Evolutionary conservation across 306 rosid species (phyloP).

Genomic region (Hylodesmum podocarpum): DNA sequence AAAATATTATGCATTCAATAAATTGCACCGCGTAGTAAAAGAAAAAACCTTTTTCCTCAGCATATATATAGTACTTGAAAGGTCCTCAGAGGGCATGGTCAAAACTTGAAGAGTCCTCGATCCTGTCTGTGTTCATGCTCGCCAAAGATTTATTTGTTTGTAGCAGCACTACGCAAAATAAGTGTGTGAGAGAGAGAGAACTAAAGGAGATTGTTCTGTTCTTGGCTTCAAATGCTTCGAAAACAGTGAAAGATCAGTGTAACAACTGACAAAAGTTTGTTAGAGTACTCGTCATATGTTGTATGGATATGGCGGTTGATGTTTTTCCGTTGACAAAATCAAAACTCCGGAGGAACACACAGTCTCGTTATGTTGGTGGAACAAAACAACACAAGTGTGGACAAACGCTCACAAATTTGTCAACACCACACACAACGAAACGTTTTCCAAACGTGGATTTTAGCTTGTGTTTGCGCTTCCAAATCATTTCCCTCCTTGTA

Average conservation of each 20-base stretch:
- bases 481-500: conserved; percentile 41
- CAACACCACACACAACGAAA: conserved; percentile 3
- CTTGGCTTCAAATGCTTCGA: conserved; percentile 36
- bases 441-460: conserved; percentile 50
- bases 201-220: conserved; percentile 27
- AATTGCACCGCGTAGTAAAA: too few relatives aligned
- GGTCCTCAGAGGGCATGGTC: neutral
- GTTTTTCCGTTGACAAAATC: conserved; percentile 36
- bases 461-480: conserved; percentile 35
- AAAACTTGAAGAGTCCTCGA: neutral
- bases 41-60: neutral
- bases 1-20: too few relatives aligned
- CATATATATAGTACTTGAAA: neutral
- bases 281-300: conserved; percentile 9
- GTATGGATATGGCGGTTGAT: conserved; percentile 33
- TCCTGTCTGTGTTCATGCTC: neutral
- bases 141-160: neutral
- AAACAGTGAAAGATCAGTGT: conserved; percentile 48
- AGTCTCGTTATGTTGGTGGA: conserved; percentile 31
- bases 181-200: neutral
- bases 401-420: conserved; percentile 12
- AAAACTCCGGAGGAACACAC: conserved; percentile 2
- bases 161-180: neutral
- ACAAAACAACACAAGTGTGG: conserved; percentile 40
- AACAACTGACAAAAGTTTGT: conserved; percentile 29